Conservation (phyloP, 2,329 filamentous ascomycete genomes). For the Neobulgaria alba region DNA sequence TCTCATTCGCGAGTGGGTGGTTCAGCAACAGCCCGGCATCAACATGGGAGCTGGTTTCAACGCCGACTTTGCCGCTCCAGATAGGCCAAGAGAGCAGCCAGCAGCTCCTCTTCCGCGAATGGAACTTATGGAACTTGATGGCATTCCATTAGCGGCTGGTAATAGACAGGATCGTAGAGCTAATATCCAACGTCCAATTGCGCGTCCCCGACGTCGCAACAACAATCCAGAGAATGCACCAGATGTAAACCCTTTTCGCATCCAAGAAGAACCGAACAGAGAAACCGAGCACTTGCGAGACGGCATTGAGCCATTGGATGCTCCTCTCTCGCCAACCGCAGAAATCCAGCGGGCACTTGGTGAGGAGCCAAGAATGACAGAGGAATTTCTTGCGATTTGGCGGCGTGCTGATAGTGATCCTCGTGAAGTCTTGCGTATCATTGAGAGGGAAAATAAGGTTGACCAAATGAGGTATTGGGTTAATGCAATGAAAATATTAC, state of each 20-base stretch:
- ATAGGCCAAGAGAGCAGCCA: slow-evolving; percentile 20
- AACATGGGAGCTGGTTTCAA: slow-evolving; percentile 59
- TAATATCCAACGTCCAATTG: slow-evolving; percentile 17
- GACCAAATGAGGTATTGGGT: slow-evolving; percentile 53
- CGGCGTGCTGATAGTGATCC: slow-evolving; percentile 51
- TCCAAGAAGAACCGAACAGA: not conserved
- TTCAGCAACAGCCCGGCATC: slow-evolving; percentile 91
- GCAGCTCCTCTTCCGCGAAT: slow-evolving; percentile 10
- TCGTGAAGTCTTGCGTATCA: slow-evolving; percentile 49
- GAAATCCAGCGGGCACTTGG: slow-evolving; percentile 23
- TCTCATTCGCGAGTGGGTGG: slow-evolving; percentile 92
- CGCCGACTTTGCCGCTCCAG: slow-evolving; percentile 48
- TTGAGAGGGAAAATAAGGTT: slow-evolving; percentile 50
- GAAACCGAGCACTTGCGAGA: slow-evolving; percentile 8
- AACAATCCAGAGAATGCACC: slow-evolving; percentile 5
- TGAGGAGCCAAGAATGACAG: slow-evolving; percentile 24
- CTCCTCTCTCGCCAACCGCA: slow-evolving; percentile 19
- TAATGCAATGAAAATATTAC: slow-evolving; percentile 37
- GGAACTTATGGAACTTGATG: too few relatives aligned
- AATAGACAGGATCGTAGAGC: slow-evolving; percentile 7
- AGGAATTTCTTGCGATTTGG: slow-evolving; percentile 47
- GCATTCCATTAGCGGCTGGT: too few relatives aligned
- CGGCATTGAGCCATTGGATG: slow-evolving; percentile 16
- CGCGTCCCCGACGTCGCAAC: slow-evolving; percentile 18
- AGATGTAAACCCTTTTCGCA: too few relatives aligned